These are phyloP conservation scores for Pseudopyricularia cyperi DNA, from an alignment of 2,329 filamentous ascomycete genomes.

Conservation along the genomic window DNA sequence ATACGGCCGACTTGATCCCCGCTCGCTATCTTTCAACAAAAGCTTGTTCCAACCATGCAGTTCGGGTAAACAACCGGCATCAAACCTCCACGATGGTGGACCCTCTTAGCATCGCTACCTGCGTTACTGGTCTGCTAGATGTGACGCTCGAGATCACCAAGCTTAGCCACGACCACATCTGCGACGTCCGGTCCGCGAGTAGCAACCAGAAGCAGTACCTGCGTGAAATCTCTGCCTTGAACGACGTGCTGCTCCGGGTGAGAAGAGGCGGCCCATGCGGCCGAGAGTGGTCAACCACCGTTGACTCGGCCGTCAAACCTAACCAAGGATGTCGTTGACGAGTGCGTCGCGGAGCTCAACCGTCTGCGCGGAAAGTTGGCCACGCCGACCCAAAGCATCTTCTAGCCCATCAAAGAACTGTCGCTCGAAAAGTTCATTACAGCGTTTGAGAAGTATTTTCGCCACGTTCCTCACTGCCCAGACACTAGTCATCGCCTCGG, in stretches of 20 bases:
- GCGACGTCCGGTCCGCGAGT: background rate
- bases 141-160: background rate
- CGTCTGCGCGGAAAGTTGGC: background rate
- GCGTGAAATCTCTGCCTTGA: background rate
- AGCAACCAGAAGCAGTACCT: background rate
- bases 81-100: background rate
- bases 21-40: too few species aligned
- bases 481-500: background rate
- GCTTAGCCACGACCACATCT: background rate
- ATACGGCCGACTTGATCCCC: too few species aligned
- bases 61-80: background rate
- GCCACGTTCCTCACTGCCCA: background rate
- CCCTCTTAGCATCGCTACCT: background rate
- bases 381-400: background rate
- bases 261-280: background rate
- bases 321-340: background rate
- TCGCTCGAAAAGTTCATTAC: too few species aligned
- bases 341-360: background rate
- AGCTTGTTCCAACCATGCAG: too few species aligned
- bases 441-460: background rate
- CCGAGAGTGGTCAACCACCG: background rate
- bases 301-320: background rate
- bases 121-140: background rate
- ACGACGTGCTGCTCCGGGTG: background rate
- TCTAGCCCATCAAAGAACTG: background rate